Conservation (phyloP, 1,284 basidiomycete species). For the Trametes hirsuta region DNA sequence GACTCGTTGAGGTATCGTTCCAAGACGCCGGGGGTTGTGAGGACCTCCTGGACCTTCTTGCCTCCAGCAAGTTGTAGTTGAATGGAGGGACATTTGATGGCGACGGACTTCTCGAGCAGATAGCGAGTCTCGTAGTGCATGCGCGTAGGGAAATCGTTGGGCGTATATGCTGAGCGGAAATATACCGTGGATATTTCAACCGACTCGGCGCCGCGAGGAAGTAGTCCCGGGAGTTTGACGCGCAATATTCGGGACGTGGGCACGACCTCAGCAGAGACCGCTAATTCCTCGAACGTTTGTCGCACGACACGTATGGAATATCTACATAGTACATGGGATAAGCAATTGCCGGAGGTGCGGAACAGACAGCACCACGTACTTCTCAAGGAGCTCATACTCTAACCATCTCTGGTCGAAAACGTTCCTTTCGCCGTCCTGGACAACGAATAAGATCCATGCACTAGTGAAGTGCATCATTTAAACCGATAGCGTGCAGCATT, state of each 20-base stretch:
- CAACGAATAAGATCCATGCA: conserved; percentile 85
- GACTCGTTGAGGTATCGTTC: conserved; percentile 64
- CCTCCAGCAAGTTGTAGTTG: conserved; percentile 93
- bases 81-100: conserved; percentile 94
- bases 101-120: conserved; percentile 75
- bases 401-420: conserved; percentile 93
- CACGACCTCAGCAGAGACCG: conserved; percentile 44
- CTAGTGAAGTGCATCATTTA: conserved; percentile 37
- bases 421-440: conserved; percentile 91
- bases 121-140: conserved; percentile 73
- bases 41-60: conserved; percentile 94
- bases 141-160: conserved; percentile 75
- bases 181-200: conserved; percentile 38
- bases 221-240: conserved; percentile 38
- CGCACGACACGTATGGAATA: conserved; percentile 76
- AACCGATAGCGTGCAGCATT: not conserved
- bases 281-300: conserved; percentile 76
- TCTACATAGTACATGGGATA: conserved; percentile 48
- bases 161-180: conserved; percentile 71
- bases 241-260: conserved; percentile 29
- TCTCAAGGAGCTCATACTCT: conserved; percentile 84
- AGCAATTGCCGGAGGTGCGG: not conserved
- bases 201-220: conserved; percentile 16
- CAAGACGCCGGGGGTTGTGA: conserved; percentile 75
- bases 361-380: conserved; percentile 43